Evolutionary conservation across 768 basidiomycete genomes (phyloP).

Genomic region (Suillus tomentosus): DNA sequence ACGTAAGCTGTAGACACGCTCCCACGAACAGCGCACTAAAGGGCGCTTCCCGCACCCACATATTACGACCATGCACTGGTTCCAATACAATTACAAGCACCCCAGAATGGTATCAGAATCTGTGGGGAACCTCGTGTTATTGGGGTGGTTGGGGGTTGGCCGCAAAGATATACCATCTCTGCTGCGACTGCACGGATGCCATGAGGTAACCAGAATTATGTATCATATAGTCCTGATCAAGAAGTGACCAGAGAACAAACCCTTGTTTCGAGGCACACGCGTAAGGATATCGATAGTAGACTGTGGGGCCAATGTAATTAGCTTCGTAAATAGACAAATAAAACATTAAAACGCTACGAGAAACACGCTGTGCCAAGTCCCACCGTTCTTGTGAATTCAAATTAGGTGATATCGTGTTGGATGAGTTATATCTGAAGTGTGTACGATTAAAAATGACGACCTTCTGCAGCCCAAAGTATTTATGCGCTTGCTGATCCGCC

Average conservation of each 20-base stretch:
- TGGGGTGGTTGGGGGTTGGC: background rate
- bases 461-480: background rate
- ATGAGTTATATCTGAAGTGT: background rate
- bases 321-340: background rate
- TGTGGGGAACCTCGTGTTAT: background rate
- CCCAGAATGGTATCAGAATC: background rate
- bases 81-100: background rate
- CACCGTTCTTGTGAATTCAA: background rate
- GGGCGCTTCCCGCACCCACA: background rate
- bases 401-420: background rate
- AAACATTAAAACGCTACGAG: background rate
- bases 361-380: background rate
- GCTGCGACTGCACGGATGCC: slow-evolving; percentile 3
- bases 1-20: background rate
- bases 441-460: background rate
- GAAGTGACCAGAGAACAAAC: background rate
- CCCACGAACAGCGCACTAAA: background rate
- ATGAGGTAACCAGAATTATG: background rate
- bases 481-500: background rate
- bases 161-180: background rate
- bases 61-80: background rate
- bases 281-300: background rate
- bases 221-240: background rate
- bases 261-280: background rate
- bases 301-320: slow-evolving; percentile 2